Evolutionary conservation across 352 stramenopile species (phyloP).

Genomic region (Pythium pectinolyticum): DNA sequence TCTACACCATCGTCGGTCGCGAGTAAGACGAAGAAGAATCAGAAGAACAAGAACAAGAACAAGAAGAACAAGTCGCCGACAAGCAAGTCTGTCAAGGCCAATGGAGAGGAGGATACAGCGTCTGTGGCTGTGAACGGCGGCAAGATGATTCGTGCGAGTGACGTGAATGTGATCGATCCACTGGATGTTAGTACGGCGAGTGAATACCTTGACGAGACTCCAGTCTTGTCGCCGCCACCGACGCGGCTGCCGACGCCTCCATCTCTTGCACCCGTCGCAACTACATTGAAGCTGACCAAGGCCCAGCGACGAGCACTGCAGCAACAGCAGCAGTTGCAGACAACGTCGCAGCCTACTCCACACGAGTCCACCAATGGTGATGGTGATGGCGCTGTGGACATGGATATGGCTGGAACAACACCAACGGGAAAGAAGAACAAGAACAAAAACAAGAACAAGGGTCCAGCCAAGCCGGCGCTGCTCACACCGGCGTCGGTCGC

Average conservation of each 20-base stretch:
- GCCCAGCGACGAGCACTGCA: not conserved
- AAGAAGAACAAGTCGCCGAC: slow-evolving; percentile 16
- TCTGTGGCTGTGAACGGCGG: not conserved
- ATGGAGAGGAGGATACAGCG: not conserved
- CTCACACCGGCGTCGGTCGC: slow-evolving; percentile 21
- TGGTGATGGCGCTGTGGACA: not conserved
- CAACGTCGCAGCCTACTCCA: too few relatives aligned
- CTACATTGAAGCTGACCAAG: not conserved
- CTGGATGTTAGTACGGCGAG: slow-evolving; percentile 1
- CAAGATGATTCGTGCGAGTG: slow-evolving; percentile 4
- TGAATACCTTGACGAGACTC: not conserved
- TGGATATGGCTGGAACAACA: not conserved
- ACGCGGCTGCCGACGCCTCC: slow-evolving; percentile 3
- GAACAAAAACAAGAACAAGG: slow-evolving; percentile 8
- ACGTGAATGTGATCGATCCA: slow-evolving; percentile 3
- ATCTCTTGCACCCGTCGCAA: slow-evolving; percentile 18
- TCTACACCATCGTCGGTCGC: slow-evolving; percentile 13
- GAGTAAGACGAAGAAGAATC: slow-evolving; percentile 9
- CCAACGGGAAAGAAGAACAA: not conserved
- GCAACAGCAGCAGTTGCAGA: slow-evolving; percentile 1
- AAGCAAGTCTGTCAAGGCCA: not conserved
- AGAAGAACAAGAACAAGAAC: not conserved
- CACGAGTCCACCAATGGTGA: not conserved
- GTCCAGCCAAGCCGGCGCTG: slow-evolving; percentile 1
- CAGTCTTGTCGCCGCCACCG: not conserved